These are phyloP conservation scores for Heterobasidion occidentale DNA, from an alignment of 1,284 basidiomycete genomes.

Conservation along the genomic window DNA sequence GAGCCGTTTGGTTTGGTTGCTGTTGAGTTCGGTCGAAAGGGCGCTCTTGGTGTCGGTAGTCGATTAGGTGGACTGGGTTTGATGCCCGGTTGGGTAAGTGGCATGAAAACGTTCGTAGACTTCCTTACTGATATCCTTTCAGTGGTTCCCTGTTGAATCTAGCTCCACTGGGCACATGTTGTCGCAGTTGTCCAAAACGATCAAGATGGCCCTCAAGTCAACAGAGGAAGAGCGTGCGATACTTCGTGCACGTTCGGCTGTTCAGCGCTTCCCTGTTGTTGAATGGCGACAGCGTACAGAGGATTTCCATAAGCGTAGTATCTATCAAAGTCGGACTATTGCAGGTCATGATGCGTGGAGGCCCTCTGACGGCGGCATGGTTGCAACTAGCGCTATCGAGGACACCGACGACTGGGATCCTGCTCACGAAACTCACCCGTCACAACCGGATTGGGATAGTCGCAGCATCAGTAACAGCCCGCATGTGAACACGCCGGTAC, in stretches of 20 bases:
- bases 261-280: constrained; percentile 94
- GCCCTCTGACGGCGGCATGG: constrained; percentile 59
- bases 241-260: constrained; percentile 83
- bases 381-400: constrained; percentile 29
- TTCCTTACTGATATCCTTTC: constrained; percentile 9
- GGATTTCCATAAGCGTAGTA: constrained; percentile 86
- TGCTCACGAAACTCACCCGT: constrained; percentile 37
- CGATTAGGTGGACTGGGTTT: constrained; percentile 89
- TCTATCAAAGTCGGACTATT: constrained; percentile 57
- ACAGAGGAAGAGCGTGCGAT: constrained; percentile 86
- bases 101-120: background rate
- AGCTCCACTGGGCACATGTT: constrained; percentile 88
- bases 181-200: constrained; percentile 89
- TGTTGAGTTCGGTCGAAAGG: constrained; percentile 92
- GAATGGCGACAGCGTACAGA: constrained; percentile 94
- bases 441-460: constrained; percentile 48
- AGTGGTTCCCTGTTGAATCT: constrained; percentile 96
- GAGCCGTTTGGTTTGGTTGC: constrained; percentile 93
- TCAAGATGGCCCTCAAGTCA: constrained; percentile 89
- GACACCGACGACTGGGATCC: constrained; percentile 54
- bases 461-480: constrained; percentile 30
- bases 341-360: constrained; percentile 76
- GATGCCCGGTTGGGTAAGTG: constrained; percentile 91
- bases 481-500: constrained; percentile 27
- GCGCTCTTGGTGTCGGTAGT: constrained; percentile 89